phyloP scores from a whole-genome alignment of 2,329 filamentous ascomycete genomes.

The Arthrobotrys entomopaga region DNA sequence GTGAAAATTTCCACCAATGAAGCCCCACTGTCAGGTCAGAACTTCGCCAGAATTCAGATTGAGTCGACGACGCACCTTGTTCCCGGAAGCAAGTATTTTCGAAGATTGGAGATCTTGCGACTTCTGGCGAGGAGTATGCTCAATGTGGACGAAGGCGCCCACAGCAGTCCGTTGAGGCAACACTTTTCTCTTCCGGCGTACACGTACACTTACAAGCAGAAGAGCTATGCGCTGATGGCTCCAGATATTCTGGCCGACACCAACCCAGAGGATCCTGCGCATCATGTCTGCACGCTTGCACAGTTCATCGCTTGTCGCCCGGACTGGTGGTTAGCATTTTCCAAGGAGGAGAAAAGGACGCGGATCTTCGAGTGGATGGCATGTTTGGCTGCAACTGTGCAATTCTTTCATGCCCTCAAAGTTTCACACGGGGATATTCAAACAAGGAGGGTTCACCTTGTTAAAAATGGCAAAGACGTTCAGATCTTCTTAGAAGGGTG shows the following conservation, averaged over 20 bases:
- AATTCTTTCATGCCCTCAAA: conserved; percentile 47
- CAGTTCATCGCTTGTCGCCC: conserved; percentile 43
- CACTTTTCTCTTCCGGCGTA: conserved; percentile 52
- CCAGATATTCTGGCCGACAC: conserved; percentile 33
- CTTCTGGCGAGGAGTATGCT: conserved; percentile 40
- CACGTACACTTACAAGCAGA: conserved; percentile 39
- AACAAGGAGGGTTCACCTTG: conserved; percentile 33
- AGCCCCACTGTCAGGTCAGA: conserved; percentile 50
- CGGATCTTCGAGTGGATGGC: conserved; percentile 48
- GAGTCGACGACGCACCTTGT: conserved; percentile 26
- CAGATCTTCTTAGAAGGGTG: conserved; percentile 44
- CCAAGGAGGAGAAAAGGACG: conserved; percentile 45
- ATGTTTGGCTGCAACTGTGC: conserved; percentile 39
- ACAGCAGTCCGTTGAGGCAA: conserved; percentile 20
- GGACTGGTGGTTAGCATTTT: conserved; percentile 43
- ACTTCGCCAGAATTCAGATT: conserved; percentile 33
- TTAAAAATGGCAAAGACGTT: conserved; percentile 41
- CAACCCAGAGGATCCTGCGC: conserved; percentile 26
- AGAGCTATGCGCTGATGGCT: conserved; percentile 33
- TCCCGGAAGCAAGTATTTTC: conserved; percentile 41
- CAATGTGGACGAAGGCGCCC: conserved; percentile 29
- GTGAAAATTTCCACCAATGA: conserved; percentile 54
- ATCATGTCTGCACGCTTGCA: conserved; percentile 37
- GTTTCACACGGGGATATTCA: conserved; percentile 45
- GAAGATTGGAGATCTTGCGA: conserved; percentile 43